Base-by-base conservation (phyloP, 768 basidiomycete genomes). In the Boletus subparvulus region DNA sequence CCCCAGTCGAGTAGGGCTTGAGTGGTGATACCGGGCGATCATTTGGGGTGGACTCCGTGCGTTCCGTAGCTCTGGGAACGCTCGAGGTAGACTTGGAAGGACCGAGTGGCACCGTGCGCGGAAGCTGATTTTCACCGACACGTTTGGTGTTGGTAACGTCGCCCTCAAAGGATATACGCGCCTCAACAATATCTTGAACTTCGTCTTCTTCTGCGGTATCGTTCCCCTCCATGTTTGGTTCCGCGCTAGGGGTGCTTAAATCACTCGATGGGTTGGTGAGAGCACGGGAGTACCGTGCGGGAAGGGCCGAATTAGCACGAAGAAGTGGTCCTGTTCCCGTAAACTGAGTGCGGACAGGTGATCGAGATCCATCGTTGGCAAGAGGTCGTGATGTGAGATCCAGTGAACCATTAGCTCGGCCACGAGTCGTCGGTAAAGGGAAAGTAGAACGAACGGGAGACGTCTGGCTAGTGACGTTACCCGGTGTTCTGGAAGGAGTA, bases 101-200 rank as follows among this genome's bases (percentile, higher is more conserved):
- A 43, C 69, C 77, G 26, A 85, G 76, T 7, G 81, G 78, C 0
- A 83, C 73, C 0, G 85, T 85, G 16, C 84, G 81, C 12, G 83
- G 83, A 30, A 85, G 71, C 28, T 74, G 80, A 4, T 77, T 77
- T 40, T 77, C 68, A 17, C 71, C 65, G 4, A 68, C 75, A 39
- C 83, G 77, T 7, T 79, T 80, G 12, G 74, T 77, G 50, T 83
- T 78, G 14, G 83, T 77, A 16, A 73, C 65, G 3, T 73, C 70
- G 13, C 69, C 66, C 8, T 62, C 68, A 40, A 60, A 67, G 24
- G 64, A 64, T 7, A 58, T 35, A 14, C 61, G 59, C 19, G 64
- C 66, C 35, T 74, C 70, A 19, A 75, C 62, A 2, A 74, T 67
- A 59, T 56, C 65, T 52, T 37, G 50, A 6, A 61, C 70, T 52